Evolutionary conservation across 768 basidiomycete species (phyloP).

Genomic region (Termitomyces sp.): DNA sequence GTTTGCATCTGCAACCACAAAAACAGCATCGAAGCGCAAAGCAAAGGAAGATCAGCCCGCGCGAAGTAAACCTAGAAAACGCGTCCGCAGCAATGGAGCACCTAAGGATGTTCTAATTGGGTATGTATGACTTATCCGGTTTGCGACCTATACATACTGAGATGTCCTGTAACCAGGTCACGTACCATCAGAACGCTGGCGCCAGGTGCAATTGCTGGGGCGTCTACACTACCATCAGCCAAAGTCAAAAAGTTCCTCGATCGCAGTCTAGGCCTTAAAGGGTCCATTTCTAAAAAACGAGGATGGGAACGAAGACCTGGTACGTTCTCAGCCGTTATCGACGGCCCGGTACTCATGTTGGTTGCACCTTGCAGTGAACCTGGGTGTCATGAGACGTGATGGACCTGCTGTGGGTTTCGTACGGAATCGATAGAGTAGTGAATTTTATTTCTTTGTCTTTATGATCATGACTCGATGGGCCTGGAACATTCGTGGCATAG

Average conservation of each 20-base stretch:
- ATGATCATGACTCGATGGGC: too few relatives aligned
- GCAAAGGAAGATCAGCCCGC: conserved; percentile 16
- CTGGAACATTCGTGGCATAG: not conserved
- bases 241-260: conserved; percentile 51
- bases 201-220: conserved; percentile 24
- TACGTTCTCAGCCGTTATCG: conserved; percentile 21
- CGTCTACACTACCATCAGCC: conserved; percentile 44
- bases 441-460: not conserved
- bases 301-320: conserved; percentile 62
- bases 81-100: conserved; percentile 18
- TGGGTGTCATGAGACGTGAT: conserved; percentile 50
- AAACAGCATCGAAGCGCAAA: conserved; percentile 19
- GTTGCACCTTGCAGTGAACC: conserved; percentile 37
- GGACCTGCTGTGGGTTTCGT: conserved; percentile 57
- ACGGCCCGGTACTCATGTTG: not conserved
- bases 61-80: conserved; percentile 27
- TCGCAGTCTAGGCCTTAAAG: conserved; percentile 45
- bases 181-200: conserved; percentile 48
- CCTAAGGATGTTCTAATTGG: conserved; percentile 54
- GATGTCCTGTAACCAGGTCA: conserved; percentile 32
- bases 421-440: conserved; percentile 21
- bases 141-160: not conserved
- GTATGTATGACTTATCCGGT: conserved; percentile 30
- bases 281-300: conserved; percentile 31
- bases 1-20: conserved; percentile 31